phyloP scores from a whole-genome alignment of 768 basidiomycete genomes.

The Lactarius quietus region DNA sequence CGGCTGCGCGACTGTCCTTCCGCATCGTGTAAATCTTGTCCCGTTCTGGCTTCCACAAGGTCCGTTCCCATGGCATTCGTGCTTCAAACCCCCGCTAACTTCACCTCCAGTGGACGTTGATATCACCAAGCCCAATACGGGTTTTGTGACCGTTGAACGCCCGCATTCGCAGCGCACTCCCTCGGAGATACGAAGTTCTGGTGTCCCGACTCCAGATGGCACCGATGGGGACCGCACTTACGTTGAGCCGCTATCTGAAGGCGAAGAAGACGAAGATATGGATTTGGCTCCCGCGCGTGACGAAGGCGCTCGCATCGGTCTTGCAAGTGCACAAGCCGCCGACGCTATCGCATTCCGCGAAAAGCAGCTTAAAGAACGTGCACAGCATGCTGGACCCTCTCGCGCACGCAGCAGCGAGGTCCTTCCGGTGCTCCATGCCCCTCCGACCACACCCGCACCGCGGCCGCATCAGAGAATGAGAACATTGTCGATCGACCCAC shows the following conservation, averaged over 20 bases:
- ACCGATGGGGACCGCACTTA: slow-evolving; percentile 46
- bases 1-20: slow-evolving; percentile 90
- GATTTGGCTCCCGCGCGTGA: slow-evolving; percentile 67
- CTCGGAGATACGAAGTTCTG: slow-evolving; percentile 35
- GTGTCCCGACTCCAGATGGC: slow-evolving; percentile 40
- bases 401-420: slow-evolving; percentile 32
- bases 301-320: slow-evolving; percentile 76
- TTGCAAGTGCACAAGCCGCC: slow-evolving; percentile 68
- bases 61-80: slow-evolving; percentile 33
- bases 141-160: slow-evolving; percentile 64
- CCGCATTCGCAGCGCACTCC: slow-evolving; percentile 46
- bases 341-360: slow-evolving; percentile 88
- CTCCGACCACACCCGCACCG: slow-evolving; percentile 29
- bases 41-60: slow-evolving; percentile 99
- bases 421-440: slow-evolving; percentile 38
- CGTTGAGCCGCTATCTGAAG: slow-evolving; percentile 90
- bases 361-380: slow-evolving; percentile 57
- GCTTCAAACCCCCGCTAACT: neutral
- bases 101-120: slow-evolving; percentile 77
- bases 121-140: slow-evolving; percentile 88
- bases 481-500: slow-evolving; percentile 72
- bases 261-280: slow-evolving; percentile 83
- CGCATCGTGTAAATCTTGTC: slow-evolving; percentile 89
- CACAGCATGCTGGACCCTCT: slow-evolving; percentile 31
- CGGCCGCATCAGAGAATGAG: slow-evolving; percentile 3